Evolutionary conservation across 129 eudicot genomes (phyloP), one percentile per base, ranked within the genome.

Genomic region (Escallonia herrerae): DNA sequence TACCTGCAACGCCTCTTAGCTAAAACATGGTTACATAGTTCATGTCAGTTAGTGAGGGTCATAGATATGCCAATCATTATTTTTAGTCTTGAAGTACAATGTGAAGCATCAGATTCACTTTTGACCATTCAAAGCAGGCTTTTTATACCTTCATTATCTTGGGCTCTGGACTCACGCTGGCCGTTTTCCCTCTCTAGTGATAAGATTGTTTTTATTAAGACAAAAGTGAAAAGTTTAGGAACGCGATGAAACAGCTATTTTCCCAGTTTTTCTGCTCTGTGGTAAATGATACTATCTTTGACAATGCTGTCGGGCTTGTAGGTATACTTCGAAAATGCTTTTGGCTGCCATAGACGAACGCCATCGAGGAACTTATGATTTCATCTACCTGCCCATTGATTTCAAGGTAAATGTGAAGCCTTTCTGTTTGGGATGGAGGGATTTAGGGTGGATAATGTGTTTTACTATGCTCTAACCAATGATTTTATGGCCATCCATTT

Each of bases 311-410:
- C 53, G 71, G 56, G 56, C 68, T 15, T 59, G 64, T 62, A 93
- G 99, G 85, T 93, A 93, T 69, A 93, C 99, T 64, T 88, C 99
- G 42, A 93, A 93, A 83, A 93, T 93, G 99, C 90, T 93, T 61
- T 79, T 93, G 86, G 89, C 87, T 68, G 95, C 99, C 62, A 88
- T 93, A 71, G 99, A 93, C 76, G 99, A 93, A 68, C 87, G 85
- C 60, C 99, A 88, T 65, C 84, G 82, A 53, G 99, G 99, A 68
- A 86, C 95, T 54, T 93, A 93, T 62, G 95, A 93, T 80, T 93
- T 93, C 70, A 86, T 93, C 72, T 93, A 93, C 84, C 65, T 93
- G 64, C 99, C 99, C 52, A 93, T 93, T 65, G 96, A 93, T 78
- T 93, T 93, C 61, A 88, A 93, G 99, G 99, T 81, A 77, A 83